phyloP scores from a whole-genome alignment of 306 rosid genomes.

The Quercus variabilis region DNA sequence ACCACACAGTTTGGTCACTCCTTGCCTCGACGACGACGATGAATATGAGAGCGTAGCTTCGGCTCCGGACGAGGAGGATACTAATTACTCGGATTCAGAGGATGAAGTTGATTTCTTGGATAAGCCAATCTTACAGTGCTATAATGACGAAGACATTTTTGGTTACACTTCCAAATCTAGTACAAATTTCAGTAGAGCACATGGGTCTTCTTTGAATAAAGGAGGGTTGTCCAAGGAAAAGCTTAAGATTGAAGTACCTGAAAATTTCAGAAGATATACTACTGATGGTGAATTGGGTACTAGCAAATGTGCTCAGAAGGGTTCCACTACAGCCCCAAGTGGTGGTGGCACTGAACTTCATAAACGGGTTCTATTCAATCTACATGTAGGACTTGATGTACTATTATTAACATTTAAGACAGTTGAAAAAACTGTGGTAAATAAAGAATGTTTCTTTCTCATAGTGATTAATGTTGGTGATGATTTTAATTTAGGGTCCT shows the following conservation, averaged over 20 bases:
- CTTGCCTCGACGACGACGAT: constrained; percentile 25
- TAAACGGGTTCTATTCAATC: constrained; percentile 40
- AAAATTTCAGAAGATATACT: constrained; percentile 53
- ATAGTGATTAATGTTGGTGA: background rate
- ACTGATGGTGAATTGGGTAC: constrained; percentile 63
- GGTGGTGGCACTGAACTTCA: constrained; percentile 38
- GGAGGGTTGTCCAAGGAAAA: constrained; percentile 55
- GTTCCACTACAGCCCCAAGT: constrained; percentile 35
- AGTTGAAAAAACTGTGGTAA: background rate
- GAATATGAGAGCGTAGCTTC: constrained; percentile 50
- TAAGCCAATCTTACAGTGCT: constrained; percentile 34
- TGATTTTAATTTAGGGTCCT: constrained; percentile 38
- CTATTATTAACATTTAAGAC: background rate
- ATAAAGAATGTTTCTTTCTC: background rate
- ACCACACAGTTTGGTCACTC: constrained; percentile 40
- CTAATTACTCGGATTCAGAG: constrained; percentile 51
- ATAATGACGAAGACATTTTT: constrained; percentile 58
- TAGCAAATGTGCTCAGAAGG: constrained; percentile 39
- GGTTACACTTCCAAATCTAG: constrained; percentile 12
- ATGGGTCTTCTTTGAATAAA: constrained; percentile 37
- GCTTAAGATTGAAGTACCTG: constrained; percentile 62
- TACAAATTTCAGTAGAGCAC: background rate
- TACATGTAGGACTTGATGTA: constrained; percentile 27
- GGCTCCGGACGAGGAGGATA: constrained; percentile 34
- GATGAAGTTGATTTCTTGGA: constrained; percentile 47